Evolutionary conservation across 2,329 filamentous ascomycete species (phyloP).

Genomic region (Pseudogymnoascus sp.): DNA sequence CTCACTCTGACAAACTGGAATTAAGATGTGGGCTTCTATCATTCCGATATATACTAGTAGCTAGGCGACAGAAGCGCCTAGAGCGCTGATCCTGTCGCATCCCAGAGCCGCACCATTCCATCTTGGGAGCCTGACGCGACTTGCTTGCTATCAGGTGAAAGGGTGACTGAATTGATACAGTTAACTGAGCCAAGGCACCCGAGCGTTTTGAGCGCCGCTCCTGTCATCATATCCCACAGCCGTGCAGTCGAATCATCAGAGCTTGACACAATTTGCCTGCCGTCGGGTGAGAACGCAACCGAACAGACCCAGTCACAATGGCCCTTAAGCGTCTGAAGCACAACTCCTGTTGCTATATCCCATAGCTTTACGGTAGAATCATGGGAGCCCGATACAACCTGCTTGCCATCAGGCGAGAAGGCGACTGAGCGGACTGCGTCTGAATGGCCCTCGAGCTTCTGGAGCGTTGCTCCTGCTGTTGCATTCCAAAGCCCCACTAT

Average conservation of each 20-base stretch:
- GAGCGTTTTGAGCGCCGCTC: constrained; percentile 1
- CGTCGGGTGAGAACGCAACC: constrained; percentile 14
- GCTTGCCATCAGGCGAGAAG: constrained; percentile 12
- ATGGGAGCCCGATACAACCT: constrained; percentile 9
- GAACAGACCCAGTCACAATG: not conserved
- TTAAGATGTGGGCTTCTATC: too few relatives aligned
- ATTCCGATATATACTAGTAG: too few relatives aligned
- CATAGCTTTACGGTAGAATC: constrained; percentile 16
- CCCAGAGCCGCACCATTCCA: not conserved
- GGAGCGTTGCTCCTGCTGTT: not conserved
- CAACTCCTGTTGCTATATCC: constrained; percentile 15
- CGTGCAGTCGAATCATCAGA: constrained; percentile 1
- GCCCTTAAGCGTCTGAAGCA: constrained; percentile 18
- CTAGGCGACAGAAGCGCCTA: too few relatives aligned
- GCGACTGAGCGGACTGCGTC: constrained; percentile 11
- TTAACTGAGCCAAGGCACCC: not conserved
- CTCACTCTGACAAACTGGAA: too few relatives aligned
- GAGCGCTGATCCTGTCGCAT: too few relatives aligned
- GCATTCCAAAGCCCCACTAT: not conserved
- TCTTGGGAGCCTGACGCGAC: constrained; percentile 9
- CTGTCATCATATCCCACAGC: constrained; percentile 6
- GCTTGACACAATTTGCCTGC: constrained; percentile 7
- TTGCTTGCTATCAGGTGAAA: constrained; percentile 2
- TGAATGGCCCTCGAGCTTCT: constrained; percentile 14
- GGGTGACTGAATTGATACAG: constrained; percentile 4